Base-by-base conservation (phyloP, 2,329 filamentous ascomycete species). In the Calycina herbarum region DNA sequence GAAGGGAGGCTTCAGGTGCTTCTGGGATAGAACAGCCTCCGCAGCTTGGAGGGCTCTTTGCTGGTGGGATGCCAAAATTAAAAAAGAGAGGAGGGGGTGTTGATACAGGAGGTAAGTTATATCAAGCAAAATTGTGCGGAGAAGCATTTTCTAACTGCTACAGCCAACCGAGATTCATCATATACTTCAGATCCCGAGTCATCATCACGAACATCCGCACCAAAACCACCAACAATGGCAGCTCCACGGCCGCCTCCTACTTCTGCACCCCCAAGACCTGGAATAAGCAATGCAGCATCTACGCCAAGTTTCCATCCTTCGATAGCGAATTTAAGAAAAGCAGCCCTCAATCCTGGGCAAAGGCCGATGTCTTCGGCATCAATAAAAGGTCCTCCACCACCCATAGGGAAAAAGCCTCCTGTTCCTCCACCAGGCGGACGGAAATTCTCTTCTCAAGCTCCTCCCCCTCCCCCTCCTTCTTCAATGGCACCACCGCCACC, bases 31-130 rank as follows among this genome's bases (percentile, higher is more conserved):
- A 89, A 27, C 78, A 86, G 24, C 86, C 92, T 59, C 93, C 93
- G 11, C 94, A 97, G 76, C 78, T 98, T 11, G 94, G 83, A 35
- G 95, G 95, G 1, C 78, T 99, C 31, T 97, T 99, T 75, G 93
- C 92, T 0, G 94, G 93, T 42, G 95, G 94, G 45, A 98, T 98
- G 86, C 95, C 95, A 2, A 98, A 97, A 80, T 77, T 99, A 74
- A 91, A 92, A 77, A 97, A 96, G 81, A 85, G 89, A 2, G 91
- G 93, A 64, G 94, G 92, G 59, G 90, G 90, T 48, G 82, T 94
- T 66, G 85, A 93, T 77, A 94, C 91, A 1, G 91, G 89, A 76
- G 84, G 84, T 85, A 73, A 82, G 64, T 64, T 64, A 8, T 54
- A 59, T 51, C 6, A 38, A 58, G 51, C 13, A 42, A 29, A 11